Percentiles rank a stretch among this genome's conserved stretches.
phyloP scores from a whole-genome alignment of 176 grass and related monocot genomes.

The Ensete ventricosum region DNA sequence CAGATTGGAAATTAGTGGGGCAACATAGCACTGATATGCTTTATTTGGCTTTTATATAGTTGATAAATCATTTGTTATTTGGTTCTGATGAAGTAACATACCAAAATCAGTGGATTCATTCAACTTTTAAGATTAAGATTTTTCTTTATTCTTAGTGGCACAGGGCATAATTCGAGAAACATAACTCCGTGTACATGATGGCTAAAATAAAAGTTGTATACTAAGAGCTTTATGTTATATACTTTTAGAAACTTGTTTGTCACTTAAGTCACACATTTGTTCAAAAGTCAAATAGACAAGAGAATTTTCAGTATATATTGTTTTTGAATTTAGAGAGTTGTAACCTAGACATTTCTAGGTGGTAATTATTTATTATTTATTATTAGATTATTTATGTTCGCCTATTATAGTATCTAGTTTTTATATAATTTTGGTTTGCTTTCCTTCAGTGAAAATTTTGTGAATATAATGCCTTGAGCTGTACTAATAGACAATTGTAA shows the following conservation, averaged over 20 bases:
- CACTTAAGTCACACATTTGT: background rate
- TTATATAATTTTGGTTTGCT: background rate
- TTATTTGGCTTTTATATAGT: too few relatives aligned
- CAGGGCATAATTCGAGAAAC: background rate
- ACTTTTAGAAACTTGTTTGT: background rate
- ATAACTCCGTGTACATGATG: background rate
- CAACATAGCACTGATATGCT: too few relatives aligned
- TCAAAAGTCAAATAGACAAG: background rate
- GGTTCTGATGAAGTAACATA: too few relatives aligned
- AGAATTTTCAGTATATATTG: background rate
- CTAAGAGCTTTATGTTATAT: background rate
- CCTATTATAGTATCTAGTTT: background rate
- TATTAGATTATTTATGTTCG: background rate
- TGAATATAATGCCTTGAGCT: conserved; percentile 1
- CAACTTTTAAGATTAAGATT: too few relatives aligned
- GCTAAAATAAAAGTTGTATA: background rate
- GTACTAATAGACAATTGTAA: conserved; percentile 5
- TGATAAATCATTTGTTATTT: too few relatives aligned
- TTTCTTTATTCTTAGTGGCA: too few relatives aligned
- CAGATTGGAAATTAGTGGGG: too few relatives aligned
- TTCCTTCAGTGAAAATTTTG: background rate
- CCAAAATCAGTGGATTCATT: too few relatives aligned
- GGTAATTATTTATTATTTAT: background rate
- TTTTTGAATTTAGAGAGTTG: background rate
- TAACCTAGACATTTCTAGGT: background rate